Evolutionary conservation across 257 asterid species (phyloP).

Genomic region (Rehmannia glutinosa): DNA sequence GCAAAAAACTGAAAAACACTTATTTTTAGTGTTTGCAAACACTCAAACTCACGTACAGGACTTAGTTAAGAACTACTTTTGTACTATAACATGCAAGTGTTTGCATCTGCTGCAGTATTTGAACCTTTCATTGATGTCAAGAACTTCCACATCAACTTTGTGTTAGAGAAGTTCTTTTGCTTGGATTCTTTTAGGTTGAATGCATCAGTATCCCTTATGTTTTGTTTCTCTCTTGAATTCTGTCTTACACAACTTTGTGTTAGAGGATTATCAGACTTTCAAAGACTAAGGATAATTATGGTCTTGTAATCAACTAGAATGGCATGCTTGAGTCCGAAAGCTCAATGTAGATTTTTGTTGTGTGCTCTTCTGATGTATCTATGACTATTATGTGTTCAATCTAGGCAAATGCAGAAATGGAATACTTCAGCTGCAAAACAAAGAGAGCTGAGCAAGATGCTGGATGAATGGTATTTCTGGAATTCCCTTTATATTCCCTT

Average conservation of each 20-base stretch:
- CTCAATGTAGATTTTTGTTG: neutral
- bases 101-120: conserved; percentile 10
- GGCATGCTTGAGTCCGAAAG: neutral
- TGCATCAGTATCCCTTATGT: conserved; percentile 4
- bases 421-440: conserved; percentile 89
- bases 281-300: neutral
- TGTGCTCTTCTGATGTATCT: conserved; percentile 6
- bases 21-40: too few species aligned
- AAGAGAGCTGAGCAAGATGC: conserved; percentile 78
- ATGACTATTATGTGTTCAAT: conserved; percentile 27
- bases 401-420: conserved; percentile 97
- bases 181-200: neutral
- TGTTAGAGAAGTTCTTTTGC: neutral
- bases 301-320: conserved; percentile 3
- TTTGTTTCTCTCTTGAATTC: conserved; percentile 3
- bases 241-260: neutral
- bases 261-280: conserved; percentile 1
- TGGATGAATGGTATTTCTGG: conserved; percentile 85
- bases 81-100: neutral
- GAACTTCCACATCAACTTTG: neutral
- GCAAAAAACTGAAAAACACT: too few species aligned
- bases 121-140: neutral
- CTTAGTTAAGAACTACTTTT: conserved; percentile 5
- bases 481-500: conserved; percentile 18
- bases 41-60: neutral